These are phyloP conservation scores for Citeromyces hawaiiensis DNA, from an alignment of 1,139 yeast genomes.

Conservation along the genomic window DNA sequence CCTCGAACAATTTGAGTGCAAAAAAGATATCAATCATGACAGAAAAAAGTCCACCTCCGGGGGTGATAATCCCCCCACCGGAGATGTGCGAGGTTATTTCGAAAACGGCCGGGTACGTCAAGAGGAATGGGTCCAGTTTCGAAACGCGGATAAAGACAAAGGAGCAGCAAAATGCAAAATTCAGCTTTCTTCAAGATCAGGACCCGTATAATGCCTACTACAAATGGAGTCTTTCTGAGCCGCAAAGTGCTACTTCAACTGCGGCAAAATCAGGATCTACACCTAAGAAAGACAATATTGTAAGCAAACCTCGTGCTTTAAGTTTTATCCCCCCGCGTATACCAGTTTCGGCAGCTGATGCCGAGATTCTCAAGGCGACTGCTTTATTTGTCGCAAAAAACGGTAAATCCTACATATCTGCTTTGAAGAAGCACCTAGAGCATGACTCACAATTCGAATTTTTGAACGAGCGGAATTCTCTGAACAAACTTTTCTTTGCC, in stretches of 20 bases:
- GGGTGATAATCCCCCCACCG: conserved; percentile 41
- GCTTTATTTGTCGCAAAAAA: conserved; percentile 56
- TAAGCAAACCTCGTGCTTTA: conserved; percentile 22
- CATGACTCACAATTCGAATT: conserved; percentile 56
- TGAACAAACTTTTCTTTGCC: conserved; percentile 35
- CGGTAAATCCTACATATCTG: conserved; percentile 30
- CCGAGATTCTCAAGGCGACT: conserved; percentile 55
- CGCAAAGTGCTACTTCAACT: background rate
- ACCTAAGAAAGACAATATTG: conserved; percentile 4
- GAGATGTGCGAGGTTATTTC: conserved; percentile 45
- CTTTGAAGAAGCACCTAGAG: conserved; percentile 21
- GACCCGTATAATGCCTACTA: conserved; percentile 52
- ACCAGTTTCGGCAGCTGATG: conserved; percentile 47
- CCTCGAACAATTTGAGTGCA: no score
- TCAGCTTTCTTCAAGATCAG: conserved; percentile 41
- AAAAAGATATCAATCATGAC: conserved; percentile 1
- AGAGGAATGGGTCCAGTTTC: conserved; percentile 54
- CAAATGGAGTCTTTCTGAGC: conserved; percentile 21
- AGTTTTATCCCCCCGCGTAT: conserved; percentile 37
- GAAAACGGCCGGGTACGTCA: conserved; percentile 62
- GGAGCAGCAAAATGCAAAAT: conserved; percentile 37
- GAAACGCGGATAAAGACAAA: conserved; percentile 41
- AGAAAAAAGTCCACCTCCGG: conserved; percentile 20
- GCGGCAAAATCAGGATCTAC: conserved; percentile 1
- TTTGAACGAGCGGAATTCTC: conserved; percentile 44